Evolutionary conservation across 441 rosid species (phyloP).

Genomic region (Gossypium davidsonii): DNA sequence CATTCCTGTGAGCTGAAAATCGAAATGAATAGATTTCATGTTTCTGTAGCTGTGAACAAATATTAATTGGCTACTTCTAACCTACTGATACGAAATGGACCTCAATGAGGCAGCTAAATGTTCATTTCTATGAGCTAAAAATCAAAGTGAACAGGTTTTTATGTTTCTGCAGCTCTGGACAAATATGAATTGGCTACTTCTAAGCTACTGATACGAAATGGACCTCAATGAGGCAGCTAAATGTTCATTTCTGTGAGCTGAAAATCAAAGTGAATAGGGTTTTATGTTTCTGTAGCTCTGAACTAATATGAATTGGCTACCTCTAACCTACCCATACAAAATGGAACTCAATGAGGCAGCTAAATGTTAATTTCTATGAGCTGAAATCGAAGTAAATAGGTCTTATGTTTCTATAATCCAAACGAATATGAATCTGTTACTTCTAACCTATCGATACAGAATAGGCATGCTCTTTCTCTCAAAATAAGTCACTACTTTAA

Average conservation of each 20-base stretch:
- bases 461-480: conserved; percentile 19
- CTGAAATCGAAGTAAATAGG: conserved; percentile 28
- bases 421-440: neutral
- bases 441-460: neutral
- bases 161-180: neutral
- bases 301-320: neutral
- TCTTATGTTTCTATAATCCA: neutral
- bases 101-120: neutral
- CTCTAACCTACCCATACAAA: neutral
- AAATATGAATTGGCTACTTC: neutral
- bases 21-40: too few species aligned
- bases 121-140: conserved; percentile 70
- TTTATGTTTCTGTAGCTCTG: neutral
- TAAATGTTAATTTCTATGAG: conserved; percentile 68
- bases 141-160: too few species aligned
- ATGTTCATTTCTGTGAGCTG: conserved; percentile 77
- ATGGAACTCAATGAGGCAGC: conserved; percentile 46
- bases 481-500: neutral
- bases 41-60: neutral
- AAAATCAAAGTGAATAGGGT: conserved; percentile 13
- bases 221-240: conserved; percentile 50
- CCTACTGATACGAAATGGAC: too few species aligned
- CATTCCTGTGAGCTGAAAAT: neutral
- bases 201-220: neutral
- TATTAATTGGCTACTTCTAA: neutral